Evolutionary conservation across 139 green algal genomes (phyloP), one percentile per base, ranked within the genome.

Genomic region (Trebouxia sp.): DNA sequence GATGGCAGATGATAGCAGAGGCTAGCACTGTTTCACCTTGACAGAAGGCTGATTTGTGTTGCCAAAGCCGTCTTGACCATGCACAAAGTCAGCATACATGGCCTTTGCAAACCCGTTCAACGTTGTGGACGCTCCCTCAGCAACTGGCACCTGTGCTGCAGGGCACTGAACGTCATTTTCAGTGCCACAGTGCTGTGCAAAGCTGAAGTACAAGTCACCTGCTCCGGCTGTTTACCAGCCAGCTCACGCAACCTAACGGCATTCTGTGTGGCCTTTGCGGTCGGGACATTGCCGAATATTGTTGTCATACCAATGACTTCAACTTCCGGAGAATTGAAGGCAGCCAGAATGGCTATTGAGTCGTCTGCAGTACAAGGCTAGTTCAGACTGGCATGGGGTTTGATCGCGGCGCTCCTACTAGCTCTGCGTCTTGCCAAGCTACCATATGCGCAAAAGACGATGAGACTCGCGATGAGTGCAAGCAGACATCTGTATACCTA

Each of bases 61-160:
- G n/a, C 94, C 94, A 69, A 98, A 91, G 28, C 94, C 94, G 75
- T 98, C 94, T 26, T 75, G 75, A 12, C 94, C 94, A 67, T 98
- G 94, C 65, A 98, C 93, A 87, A 97, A 98, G 83, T 95, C 91
- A n/a, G 94, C 93, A 11, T 96, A 89, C 24, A 88, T 80, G 30
- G 87, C 76, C 81, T 96, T 92, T 15, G 88, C 84, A 5, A 82
- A 78, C 1, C 92, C 93, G 5, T 70, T 79, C 12, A 95, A 66
- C 4, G 84, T 87, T 6, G 58, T 80, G 10, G 53, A 38, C 5
- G 86, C 75, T 4, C 92, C 92, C 55, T 92, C 81, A 6, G 81
- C 84, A 8, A 96, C 91, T 5, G 86, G 83, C 17, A 95, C 84
- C 82, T 93, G 84, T 30, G 17, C 6, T 24, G 56, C 56, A 69